Evolutionary conservation across 306 rosid genomes (phyloP).

Genomic region (Lathyrus aphaca): DNA sequence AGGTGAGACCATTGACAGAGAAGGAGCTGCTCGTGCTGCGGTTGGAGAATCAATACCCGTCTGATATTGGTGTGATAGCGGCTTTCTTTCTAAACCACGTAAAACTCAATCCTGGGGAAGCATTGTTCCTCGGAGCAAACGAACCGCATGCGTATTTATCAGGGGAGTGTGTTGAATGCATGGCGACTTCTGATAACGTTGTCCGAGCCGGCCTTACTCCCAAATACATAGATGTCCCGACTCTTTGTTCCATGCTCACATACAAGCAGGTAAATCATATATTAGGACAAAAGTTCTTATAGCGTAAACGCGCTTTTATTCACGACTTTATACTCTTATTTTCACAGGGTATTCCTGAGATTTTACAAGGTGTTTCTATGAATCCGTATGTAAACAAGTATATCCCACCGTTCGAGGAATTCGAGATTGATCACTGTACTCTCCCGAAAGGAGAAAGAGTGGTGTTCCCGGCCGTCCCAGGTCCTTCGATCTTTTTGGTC

Average conservation of each 20-base stretch:
- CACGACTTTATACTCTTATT: neutral
- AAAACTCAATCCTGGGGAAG: conserved; percentile 89
- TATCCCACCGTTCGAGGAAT: conserved; percentile 84
- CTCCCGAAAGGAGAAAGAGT: conserved; percentile 67
- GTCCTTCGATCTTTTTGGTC: conserved; percentile 81
- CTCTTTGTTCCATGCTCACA: conserved; percentile 96
- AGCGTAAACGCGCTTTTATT: neutral
- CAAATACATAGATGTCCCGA: conserved; percentile 75
- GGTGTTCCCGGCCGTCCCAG: conserved; percentile 65
- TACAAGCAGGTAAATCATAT: conserved; percentile 70
- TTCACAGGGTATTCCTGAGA: conserved; percentile 83
- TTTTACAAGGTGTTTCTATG: conserved; percentile 64
- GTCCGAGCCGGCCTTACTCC: conserved; percentile 98
- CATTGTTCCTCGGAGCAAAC: conserved; percentile 78
- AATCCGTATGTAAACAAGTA: conserved; percentile 66
- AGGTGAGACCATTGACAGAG: conserved; percentile 79
- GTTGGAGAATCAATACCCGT: conserved; percentile 84
- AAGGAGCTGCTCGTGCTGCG: conserved; percentile 77
- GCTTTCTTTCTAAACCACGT: conserved; percentile 92
- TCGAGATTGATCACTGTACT: conserved; percentile 75
- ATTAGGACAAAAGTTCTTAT: neutral
- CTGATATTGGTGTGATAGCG: conserved; percentile 80
- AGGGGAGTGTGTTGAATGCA: conserved; percentile 89
- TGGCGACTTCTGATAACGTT: conserved; percentile 99
- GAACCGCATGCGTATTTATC: conserved; percentile 89